Base-by-base conservation (phyloP, 2,329 filamentous ascomycete species). In the Pezicula carpinea region DNA sequence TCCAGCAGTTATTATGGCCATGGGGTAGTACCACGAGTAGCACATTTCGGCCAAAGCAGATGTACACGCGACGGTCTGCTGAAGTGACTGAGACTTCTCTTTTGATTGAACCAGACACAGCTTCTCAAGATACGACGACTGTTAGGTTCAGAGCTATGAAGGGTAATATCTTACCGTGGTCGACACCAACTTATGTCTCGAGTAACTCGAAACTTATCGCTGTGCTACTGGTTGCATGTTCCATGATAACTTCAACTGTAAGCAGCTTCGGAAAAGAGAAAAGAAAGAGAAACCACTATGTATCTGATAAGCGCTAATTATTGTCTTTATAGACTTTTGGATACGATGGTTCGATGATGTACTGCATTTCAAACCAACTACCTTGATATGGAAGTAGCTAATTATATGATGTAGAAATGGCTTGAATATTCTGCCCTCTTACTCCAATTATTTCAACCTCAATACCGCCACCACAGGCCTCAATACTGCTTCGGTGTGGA, bases 361-460 rank as follows among this genome's bases (percentile, higher is more conserved):
- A 38, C 22, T 31, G 21, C 21, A 19, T 22, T 61, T 58, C n/a
- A 32, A 39, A 42, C 6, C 41, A 48, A 31, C 50, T 55, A 60
- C 1, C 5, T 21, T 21, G 17, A 14, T 38, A 14, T 5, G 5
- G 4, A 21, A 18, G 18, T 17, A n/a, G 26, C 35, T 38, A 14
- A 38, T 21, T 5, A 5, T 36, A n/a, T 14, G 17, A 7, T 38
- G 14, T 40, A 40, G 38, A 22, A 78, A 79, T 50, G 75, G 73
- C 0, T 66, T 81, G 18, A 75, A 78, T 49, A 79, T 80, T 50
- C 59, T 80, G n/a, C 75, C 76, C 0, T 71, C 69, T 0, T 80
- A 80, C 57, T 70, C 67, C 0, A 66, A 76, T 34, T 80, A 79
- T 57, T 80, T 80, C 61, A 54, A 68, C 4, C 69, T 80, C 7